These are phyloP conservation scores for Macrotyloma uniflorum DNA, from an alignment of 306 rosid species.

Conservation along the genomic window DNA sequence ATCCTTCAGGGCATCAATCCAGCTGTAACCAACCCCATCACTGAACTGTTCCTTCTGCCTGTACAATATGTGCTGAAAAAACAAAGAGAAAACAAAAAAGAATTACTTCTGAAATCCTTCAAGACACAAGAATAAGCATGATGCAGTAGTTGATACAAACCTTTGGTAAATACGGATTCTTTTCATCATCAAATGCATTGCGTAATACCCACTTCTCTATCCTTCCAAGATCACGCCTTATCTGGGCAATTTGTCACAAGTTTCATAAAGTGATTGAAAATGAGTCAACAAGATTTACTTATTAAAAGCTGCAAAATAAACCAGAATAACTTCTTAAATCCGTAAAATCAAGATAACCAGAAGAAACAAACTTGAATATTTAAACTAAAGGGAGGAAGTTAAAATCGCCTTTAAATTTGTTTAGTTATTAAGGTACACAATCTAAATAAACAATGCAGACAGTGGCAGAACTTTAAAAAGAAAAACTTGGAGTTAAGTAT, in stretches of 20 bases:
- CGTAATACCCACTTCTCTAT: slow-evolving; percentile 98
- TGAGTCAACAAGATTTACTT: slow-evolving; percentile 9
- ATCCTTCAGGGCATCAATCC: slow-evolving; percentile 96
- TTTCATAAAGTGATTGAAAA: slow-evolving; percentile 23
- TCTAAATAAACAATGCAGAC: background rate
- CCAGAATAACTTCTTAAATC: background rate
- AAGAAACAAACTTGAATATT: slow-evolving; percentile 24
- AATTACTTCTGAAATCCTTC: slow-evolving; percentile 1
- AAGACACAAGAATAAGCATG: slow-evolving; percentile 8
- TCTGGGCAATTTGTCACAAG: slow-evolving; percentile 51
- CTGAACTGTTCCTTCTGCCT: slow-evolving; percentile 99
- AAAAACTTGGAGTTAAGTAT: background rate
- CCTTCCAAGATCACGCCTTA: slow-evolving; percentile 81
- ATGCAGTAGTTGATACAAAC: slow-evolving; percentile 49
- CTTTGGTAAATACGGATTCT: slow-evolving; percentile 91
- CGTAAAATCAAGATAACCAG: slow-evolving; percentile 2
- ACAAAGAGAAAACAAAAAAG: background rate
- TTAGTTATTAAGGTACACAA: slow-evolving; percentile 26
- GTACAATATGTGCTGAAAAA: slow-evolving; percentile 77
- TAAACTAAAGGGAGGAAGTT: background rate
- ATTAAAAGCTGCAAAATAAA: background rate
- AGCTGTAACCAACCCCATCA: slow-evolving; percentile 97
- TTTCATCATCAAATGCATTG: slow-evolving; percentile 91
- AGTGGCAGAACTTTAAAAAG: background rate
- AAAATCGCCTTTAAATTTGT: background rate